phyloP scores from a whole-genome alignment of 2,329 filamentous ascomycete species.

The Diaporthe sp. region DNA sequence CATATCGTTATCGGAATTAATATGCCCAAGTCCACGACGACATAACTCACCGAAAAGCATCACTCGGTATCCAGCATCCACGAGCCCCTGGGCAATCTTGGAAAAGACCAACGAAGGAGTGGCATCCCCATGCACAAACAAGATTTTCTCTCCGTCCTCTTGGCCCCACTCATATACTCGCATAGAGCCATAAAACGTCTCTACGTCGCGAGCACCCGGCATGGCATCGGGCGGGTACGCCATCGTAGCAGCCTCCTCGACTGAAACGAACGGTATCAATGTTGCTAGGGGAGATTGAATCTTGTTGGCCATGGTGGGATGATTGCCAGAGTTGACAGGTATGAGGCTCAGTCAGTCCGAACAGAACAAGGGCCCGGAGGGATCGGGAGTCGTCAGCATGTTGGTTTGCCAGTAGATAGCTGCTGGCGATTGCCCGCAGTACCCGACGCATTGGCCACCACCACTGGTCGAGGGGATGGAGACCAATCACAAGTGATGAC shows the following conservation, averaged over 20 bases:
- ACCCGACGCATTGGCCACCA: neutral
- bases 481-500: neutral
- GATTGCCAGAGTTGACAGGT: too few species aligned
- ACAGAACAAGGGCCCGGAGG: neutral
- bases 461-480: neutral
- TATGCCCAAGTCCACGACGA: neutral
- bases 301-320: neutral
- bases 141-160: conserved; percentile 77
- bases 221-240: conserved; percentile 77
- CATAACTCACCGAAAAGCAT: conserved; percentile 74
- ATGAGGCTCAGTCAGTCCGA: neutral
- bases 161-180: conserved; percentile 89
- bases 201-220: conserved; percentile 81
- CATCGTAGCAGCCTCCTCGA: neutral
- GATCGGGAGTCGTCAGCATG: neutral
- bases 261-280: neutral
- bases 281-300: neutral
- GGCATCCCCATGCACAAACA: conserved; percentile 89
- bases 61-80: conserved; percentile 77
- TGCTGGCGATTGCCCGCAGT: neutral
- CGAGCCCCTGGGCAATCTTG: conserved; percentile 76
- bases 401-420: neutral
- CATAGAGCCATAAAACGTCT: conserved; percentile 81
- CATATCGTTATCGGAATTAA: neutral
- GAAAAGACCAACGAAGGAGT: conserved; percentile 83